Conservation (phyloP, 73 alveolate species). For the Paramecium sexaurelia region DNA sequence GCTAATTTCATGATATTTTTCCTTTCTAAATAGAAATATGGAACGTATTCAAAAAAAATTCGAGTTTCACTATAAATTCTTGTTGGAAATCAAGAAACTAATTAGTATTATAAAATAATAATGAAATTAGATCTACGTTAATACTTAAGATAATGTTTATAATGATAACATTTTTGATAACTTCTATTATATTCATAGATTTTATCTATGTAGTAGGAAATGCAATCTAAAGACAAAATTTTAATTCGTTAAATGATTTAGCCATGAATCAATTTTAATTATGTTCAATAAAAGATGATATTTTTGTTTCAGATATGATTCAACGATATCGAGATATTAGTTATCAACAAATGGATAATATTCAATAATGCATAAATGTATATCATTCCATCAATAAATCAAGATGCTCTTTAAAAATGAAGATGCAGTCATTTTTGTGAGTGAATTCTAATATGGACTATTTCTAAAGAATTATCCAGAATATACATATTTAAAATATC, state of each 20-base stretch:
- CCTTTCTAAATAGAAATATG: neutral
- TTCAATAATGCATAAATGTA: constrained; percentile 7
- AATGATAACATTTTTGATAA: neutral
- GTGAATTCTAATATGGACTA: constrained; percentile 11
- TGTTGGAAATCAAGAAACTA: constrained; percentile 23
- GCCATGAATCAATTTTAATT: constrained; percentile 44
- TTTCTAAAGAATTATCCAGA: neutral
- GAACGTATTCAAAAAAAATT: neutral
- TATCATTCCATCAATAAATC: neutral
- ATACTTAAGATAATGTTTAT: neutral
- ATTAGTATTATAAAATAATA: neutral
- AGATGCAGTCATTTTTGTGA: neutral
- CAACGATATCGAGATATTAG: neutral
- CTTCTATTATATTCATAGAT: neutral
- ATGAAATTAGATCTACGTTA: neutral
- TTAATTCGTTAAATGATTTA: constrained; percentile 26
- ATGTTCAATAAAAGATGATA: neutral
- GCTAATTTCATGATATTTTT: neutral
- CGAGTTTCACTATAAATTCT: neutral
- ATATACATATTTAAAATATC: neutral
- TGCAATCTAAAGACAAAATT: neutral
- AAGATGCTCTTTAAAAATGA: neutral
- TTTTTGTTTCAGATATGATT: neutral
- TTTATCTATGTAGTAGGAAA: neutral
- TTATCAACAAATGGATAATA: neutral